Base-by-base conservation (phyloP, 495 filamentous ascomycete species). In the Entonaema liquescens region DNA sequence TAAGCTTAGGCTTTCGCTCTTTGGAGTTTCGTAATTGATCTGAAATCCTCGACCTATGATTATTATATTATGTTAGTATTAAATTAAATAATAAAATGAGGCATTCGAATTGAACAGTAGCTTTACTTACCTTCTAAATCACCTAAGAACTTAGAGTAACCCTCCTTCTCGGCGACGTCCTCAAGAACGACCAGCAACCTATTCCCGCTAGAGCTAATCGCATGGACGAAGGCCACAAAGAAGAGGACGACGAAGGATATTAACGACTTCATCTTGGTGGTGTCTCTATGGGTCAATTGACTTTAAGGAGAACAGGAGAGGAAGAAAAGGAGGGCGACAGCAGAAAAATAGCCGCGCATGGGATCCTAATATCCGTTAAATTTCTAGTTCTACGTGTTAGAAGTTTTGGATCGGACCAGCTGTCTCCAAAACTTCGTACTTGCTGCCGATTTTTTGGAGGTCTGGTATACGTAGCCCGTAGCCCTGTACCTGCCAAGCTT, bases 121-220 rank as follows among this genome's bases (percentile, higher is more conserved):
- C 59, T 61, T n/a, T 47, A 72, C 81, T 67, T 80, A 97, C 95
- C 86, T 83, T 92, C 85, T 50, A 99, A 81, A 80, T 97, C 93
- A 2, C 81, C 86, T 79, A 94, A 89, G 76, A 98, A 93, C 73
- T 87, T 90, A 52, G 91, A 92, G 80, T 95, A 99, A 63, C 83
- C 85, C 56, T 84, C 85, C 83, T 93, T 93, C 73, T 97, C 92
- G 36, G 85, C 83, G 60, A 86, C 81, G 66, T 98, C 93, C 75
- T 99, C 95, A 47, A 95, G 78, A 50, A 98, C 87, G 29, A 95
- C 94, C 73, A 98, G 81, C 79, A 99, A 80, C 78, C 94, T 88
- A 79, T 85, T 89, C 54, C 94, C 95, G 60, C 87, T 89, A 67
- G 88, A 90, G 83, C 94, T 97, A 74, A 93, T 78, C 44, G 93